These are phyloP conservation scores for Casuarina cunninghamiana DNA, from an alignment of 306 rosid genomes.

Conservation along the genomic window DNA sequence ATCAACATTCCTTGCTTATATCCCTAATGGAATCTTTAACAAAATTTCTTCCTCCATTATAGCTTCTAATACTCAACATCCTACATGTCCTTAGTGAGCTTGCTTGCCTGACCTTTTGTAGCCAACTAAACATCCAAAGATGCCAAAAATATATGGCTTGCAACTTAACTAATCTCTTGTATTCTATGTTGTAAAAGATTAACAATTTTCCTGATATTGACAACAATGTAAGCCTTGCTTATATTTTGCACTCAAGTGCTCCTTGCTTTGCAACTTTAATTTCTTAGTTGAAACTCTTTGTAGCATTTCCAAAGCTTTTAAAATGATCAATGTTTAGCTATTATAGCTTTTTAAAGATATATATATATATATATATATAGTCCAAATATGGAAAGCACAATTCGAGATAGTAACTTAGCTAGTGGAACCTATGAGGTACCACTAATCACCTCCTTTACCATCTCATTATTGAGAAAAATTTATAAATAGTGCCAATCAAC, in stretches of 20 bases:
- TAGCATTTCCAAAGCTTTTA: slow-evolving; percentile 38
- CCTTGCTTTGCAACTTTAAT: slow-evolving; percentile 43
- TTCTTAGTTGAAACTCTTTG: slow-evolving; percentile 44
- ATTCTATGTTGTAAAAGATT: slow-evolving; percentile 38
- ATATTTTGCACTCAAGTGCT: slow-evolving; percentile 46
- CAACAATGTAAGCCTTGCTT: slow-evolving; percentile 48
- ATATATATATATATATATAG: slow-evolving; percentile 14
- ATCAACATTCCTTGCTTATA: slow-evolving; percentile 35
- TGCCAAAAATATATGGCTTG: slow-evolving; percentile 41
- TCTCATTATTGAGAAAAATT: slow-evolving; percentile 19
- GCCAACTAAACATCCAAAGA: slow-evolving; percentile 38
- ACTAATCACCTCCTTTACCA: slow-evolving; percentile 36
- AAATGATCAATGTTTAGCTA: slow-evolving; percentile 23
- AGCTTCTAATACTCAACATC: slow-evolving; percentile 32
- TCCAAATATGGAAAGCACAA: slow-evolving; percentile 30
- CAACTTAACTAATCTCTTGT: slow-evolving; percentile 44
- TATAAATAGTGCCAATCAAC: slow-evolving; percentile 6
- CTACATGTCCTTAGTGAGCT: slow-evolving; percentile 51
- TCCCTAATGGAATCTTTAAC: slow-evolving; percentile 44
- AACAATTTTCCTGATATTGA: slow-evolving; percentile 47
- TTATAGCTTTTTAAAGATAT: slow-evolving; percentile 40
- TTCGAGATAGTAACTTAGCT: slow-evolving; percentile 46
- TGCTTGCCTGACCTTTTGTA: slow-evolving; percentile 29
- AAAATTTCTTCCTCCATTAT: slow-evolving; percentile 43
- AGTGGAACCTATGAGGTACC: slow-evolving; percentile 28